Conservation (phyloP, 2,329 filamentous ascomycete species). For the Moelleriella libera region DNA sequence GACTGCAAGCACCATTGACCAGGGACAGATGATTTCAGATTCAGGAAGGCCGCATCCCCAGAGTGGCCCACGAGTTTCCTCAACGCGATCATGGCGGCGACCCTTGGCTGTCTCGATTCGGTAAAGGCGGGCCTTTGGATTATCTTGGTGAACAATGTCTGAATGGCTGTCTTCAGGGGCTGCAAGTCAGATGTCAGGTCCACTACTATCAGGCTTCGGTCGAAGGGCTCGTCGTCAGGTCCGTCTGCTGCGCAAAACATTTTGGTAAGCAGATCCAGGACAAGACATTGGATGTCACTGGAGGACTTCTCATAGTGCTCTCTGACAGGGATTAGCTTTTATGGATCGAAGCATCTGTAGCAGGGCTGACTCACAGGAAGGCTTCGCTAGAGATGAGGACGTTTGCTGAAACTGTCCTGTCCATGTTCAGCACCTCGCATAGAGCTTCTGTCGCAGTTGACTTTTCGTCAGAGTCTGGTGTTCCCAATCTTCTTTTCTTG, state of each 20-base stretch:
- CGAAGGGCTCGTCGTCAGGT: not conserved
- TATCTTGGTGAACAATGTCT: conserved; percentile 31
- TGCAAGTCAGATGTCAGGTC: conserved; percentile 1
- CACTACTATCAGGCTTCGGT: not conserved
- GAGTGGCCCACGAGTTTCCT: conserved; percentile 58
- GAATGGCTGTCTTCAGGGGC: conserved; percentile 20
- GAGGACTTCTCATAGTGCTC: conserved; percentile 28
- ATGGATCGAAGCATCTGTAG: not conserved
- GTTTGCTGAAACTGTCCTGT: conserved; percentile 8
- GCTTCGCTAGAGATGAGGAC: conserved; percentile 17
- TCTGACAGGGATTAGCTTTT: conserved; percentile 13
- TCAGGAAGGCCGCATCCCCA: conserved; percentile 40
- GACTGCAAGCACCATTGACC: conserved; percentile 75
- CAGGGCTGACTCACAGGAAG: conserved; percentile 29
- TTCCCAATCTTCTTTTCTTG: conserved; percentile 17
- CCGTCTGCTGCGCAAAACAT: conserved; percentile 19
- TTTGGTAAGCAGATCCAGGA: conserved; percentile 40
- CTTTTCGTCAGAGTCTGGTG: conserved; percentile 8
- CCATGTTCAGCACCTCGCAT: conserved; percentile 15
- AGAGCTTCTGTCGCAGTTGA: conserved; percentile 9
- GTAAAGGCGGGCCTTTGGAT: conserved; percentile 29
- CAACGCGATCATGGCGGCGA: conserved; percentile 59
- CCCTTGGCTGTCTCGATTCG: conserved; percentile 44
- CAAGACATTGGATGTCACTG: conserved; percentile 34
- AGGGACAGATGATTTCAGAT: conserved; percentile 51